phyloP scores from a whole-genome alignment of 2,329 filamentous ascomycete genomes.

The Sporothrix humicola region DNA sequence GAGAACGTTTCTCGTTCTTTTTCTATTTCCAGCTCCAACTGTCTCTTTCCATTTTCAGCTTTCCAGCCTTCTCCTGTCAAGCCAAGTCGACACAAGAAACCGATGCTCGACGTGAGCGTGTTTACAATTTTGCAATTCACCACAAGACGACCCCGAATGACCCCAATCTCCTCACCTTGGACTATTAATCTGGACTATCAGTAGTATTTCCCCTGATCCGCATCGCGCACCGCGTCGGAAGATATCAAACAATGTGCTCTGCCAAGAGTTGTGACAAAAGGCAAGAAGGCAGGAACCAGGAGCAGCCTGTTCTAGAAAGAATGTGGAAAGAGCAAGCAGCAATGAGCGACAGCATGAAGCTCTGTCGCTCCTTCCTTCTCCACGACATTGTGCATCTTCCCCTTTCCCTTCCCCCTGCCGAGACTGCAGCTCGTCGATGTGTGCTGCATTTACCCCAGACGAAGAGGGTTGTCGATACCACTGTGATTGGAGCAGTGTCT shows the following conservation, averaged over 20 bases:
- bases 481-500: not conserved
- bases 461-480: slow-evolving; percentile 1
- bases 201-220: not conserved
- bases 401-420: slow-evolving; percentile 12
- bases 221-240: not conserved
- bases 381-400: not conserved
- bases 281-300: not conserved
- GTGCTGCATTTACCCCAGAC: slow-evolving; percentile 9
- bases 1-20: slow-evolving; percentile 8
- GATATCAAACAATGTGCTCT: slow-evolving; percentile 30
- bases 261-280: slow-evolving; percentile 4
- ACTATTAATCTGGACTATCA: not conserved
- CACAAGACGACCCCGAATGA: too few relatives aligned
- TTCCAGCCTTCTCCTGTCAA: not conserved
- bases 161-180: too few relatives aligned
- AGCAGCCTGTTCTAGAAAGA: not conserved
- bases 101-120: slow-evolving; percentile 10
- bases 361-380: not conserved
- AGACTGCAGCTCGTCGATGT: slow-evolving; percentile 17
- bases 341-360: not conserved
- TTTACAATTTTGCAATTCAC: not conserved
- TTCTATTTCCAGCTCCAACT: too few relatives aligned
- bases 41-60: not conserved
- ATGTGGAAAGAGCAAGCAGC: not conserved
- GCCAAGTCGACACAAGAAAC: not conserved